Evolutionary conservation across 1,284 basidiomycete species (phyloP).

Genomic region (Retiboletus flavoniger): DNA sequence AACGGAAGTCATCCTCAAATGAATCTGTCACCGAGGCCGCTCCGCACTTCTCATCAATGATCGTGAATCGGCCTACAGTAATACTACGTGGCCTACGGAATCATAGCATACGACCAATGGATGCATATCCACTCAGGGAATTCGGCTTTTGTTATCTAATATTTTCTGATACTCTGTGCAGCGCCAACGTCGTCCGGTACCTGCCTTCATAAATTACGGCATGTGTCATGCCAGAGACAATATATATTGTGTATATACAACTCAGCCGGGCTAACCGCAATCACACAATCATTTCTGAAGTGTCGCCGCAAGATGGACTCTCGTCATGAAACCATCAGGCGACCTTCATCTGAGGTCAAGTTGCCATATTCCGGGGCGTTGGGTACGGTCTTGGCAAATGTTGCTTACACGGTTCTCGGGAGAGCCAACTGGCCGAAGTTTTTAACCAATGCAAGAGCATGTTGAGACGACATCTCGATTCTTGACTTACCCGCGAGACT

Average conservation of each 20-base stretch:
- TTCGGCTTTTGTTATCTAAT: conserved; percentile 6
- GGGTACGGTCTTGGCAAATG: no score
- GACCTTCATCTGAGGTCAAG: neutral
- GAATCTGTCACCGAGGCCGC: conserved; percentile 5
- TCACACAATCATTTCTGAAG: neutral
- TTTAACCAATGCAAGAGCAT: neutral
- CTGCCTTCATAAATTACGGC: neutral
- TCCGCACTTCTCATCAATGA: conserved; percentile 15
- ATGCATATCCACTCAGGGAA: conserved; percentile 2
- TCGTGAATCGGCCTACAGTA: conserved; percentile 20
- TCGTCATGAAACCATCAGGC: neutral
- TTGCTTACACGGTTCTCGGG: neutral
- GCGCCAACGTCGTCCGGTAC: neutral
- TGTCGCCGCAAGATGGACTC: neutral
- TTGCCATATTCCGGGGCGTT: neutral
- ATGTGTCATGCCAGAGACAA: neutral
- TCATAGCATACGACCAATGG: neutral
- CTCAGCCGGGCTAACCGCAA: neutral
- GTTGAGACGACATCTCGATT: neutral
- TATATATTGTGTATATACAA: neutral
- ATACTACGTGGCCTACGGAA: neutral
- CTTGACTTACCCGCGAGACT: neutral
- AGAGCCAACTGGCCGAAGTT: neutral
- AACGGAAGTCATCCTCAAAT: conserved; percentile 3
- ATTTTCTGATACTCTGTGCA: neutral